Conservation (phyloP, 179 eudicot species). For the Spergularia azorica region DNA sequence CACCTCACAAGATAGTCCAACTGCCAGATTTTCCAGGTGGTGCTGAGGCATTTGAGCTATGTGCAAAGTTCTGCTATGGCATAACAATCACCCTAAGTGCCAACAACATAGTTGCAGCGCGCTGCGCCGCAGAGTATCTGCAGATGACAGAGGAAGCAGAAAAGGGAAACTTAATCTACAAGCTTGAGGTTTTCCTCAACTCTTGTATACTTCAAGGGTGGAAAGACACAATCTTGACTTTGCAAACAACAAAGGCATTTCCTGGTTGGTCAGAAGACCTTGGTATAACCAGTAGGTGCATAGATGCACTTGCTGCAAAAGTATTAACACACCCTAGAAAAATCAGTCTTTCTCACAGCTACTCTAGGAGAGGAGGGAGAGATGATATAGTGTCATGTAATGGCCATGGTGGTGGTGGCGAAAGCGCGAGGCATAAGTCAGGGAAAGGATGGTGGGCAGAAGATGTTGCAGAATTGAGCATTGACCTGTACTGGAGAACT, state of each 20-base stretch:
- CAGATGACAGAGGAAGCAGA: constrained; percentile 91
- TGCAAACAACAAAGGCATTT: constrained; percentile 61
- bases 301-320: constrained; percentile 68
- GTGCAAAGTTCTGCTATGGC: constrained; percentile 92
- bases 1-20: constrained; percentile 61
- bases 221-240: constrained; percentile 73
- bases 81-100: constrained; percentile 86
- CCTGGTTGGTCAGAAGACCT: constrained; percentile 77
- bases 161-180: constrained; percentile 73
- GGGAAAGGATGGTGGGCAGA: constrained; percentile 93
- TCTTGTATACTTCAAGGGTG: constrained; percentile 90
- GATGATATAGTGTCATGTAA: constrained; percentile 45
- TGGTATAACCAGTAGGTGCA: constrained; percentile 70
- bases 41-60: constrained; percentile 70
- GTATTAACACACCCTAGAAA: constrained; percentile 61
- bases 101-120: constrained; percentile 63
- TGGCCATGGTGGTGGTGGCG: constrained; percentile 32
- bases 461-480: constrained; percentile 72
- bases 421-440: constrained; percentile 31
- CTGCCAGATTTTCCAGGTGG: constrained; percentile 94
- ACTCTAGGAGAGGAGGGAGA: constrained; percentile 45
- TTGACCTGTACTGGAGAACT: constrained; percentile 84
- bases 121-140: constrained; percentile 86
- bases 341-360: constrained; percentile 44
- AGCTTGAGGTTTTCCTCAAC: constrained; percentile 77